Percentiles rank a stretch among this genome's conserved stretches.
Evolutionary conservation across 176 grass and related monocot species (phyloP).

Genomic region (Typha latifolia): DNA sequence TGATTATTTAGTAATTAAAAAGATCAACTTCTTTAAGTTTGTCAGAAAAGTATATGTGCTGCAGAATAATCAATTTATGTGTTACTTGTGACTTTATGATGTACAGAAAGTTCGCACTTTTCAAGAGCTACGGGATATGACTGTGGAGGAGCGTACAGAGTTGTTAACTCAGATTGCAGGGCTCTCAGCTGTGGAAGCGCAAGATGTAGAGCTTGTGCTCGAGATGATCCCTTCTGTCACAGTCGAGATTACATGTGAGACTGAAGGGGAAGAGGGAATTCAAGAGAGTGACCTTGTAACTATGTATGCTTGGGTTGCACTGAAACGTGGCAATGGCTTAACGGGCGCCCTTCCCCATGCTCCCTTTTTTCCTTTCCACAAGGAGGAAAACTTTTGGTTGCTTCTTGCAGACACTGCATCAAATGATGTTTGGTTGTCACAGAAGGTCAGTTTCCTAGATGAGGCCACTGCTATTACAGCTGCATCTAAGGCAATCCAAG

Average conservation of each 20-base stretch:
- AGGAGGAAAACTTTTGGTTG: constrained; percentile 98
- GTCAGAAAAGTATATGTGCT: not conserved
- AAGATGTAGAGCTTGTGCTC: constrained; percentile 66
- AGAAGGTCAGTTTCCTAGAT: constrained; percentile 94
- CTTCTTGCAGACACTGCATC: constrained; percentile 52
- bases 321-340: constrained; percentile 64
- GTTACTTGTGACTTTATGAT: not conserved
- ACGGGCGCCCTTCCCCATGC: constrained; percentile 73
- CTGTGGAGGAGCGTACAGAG: constrained; percentile 41
- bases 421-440: constrained; percentile 92
- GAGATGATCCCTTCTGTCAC: constrained; percentile 92
- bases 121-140: constrained; percentile 74
- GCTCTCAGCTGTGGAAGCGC: constrained; percentile 47
- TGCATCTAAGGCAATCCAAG: constrained; percentile 88
- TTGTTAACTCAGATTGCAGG: constrained; percentile 75
- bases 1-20: not conserved
- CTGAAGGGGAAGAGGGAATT: constrained; percentile 92
- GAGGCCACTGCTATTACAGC: constrained; percentile 63
- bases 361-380: constrained; percentile 73
- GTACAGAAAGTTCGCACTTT: constrained; percentile 75
- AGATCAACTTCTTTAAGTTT: not conserved
- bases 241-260: constrained; percentile 88
- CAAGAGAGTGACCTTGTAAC: constrained; percentile 93
- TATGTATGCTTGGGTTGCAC: constrained; percentile 93
- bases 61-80: not conserved